Evolutionary conservation across 495 filamentous ascomycete species (phyloP), one percentile per base, ranked within the genome.

Genomic region (Peziza echinospora): DNA sequence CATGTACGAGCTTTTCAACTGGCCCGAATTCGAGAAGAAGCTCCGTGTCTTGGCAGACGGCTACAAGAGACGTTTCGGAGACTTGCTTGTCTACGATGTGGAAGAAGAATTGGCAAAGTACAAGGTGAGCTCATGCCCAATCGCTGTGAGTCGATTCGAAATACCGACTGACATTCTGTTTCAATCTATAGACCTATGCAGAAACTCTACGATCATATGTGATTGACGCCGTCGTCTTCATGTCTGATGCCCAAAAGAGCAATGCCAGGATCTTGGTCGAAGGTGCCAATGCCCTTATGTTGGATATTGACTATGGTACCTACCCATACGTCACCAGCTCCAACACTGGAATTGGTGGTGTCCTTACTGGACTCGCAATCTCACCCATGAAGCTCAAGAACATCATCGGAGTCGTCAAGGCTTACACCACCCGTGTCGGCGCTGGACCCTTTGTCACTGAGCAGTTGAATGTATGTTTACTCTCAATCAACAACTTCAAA

Each of bases 321-420:
- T 91, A 87, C 57, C 84, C 84, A 48, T 87, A 72, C 53, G 85
- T 91, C 47, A 92, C 85, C 22, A 84, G 77, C 11, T 78, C 76
- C 37, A 80, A 76, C 56, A 81, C 77, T 46, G 73, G 75, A 21
- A 66, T 84, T 11, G 84, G 80, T 19, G 85, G 85, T 46, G 72
- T 79, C 57, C 71, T 91, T 46, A 76, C 78, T 45, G 83, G 82
- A 10, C 68, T 89, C 10, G 65, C 66, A 21, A 60, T 80, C 46
- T 66, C 67, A 43, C 68, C 67, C 28, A 60, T 58, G 49, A 67
- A 67, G 41, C 64, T 78, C 60, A 69, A 71, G 53, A 65, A 69
- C 47, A 70, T 84, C 37, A 76, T 91, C 55, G 84, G 85, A 41
- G 86, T 96, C 7, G 76, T 89, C 43, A 93, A 94, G 61, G 86